phyloP scores from a whole-genome alignment of 2,329 filamentous ascomycete species.

The Pestalotiopsis sp. region DNA sequence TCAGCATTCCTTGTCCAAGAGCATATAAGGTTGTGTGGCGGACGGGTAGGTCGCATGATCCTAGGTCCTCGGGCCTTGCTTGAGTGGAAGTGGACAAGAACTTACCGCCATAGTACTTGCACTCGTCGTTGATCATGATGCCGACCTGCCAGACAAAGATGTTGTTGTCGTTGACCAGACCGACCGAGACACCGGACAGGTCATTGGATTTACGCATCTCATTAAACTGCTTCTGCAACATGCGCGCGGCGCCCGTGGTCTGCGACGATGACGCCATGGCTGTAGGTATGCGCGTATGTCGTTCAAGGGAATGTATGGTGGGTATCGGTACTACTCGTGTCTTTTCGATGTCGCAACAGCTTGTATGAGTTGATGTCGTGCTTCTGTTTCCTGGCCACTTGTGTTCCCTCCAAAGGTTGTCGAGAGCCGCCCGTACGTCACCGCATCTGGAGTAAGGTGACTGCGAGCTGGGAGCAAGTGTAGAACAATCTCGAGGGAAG shows the following conservation, averaged over 20 bases:
- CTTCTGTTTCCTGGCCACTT: neutral
- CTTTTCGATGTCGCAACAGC: neutral
- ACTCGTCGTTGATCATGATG: constrained; percentile 96
- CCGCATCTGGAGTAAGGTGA: neutral
- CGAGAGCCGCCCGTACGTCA: neutral
- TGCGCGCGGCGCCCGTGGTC: constrained; percentile 64
- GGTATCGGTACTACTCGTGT: neutral
- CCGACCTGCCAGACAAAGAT: constrained; percentile 99
- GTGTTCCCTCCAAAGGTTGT: neutral
- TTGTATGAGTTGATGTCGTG: neutral
- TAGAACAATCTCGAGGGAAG: neutral
- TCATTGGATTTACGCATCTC: constrained; percentile 92
- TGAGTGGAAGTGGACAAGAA: constrained; percentile 17
- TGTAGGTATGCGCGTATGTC: neutral
- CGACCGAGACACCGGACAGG: constrained; percentile 92
- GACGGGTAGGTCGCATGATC: neutral
- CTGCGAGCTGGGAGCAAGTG: neutral
- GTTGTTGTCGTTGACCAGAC: constrained; percentile 80
- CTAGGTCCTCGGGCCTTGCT: neutral
- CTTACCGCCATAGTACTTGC: constrained; percentile 89
- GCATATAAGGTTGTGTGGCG: neutral
- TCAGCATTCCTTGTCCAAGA: too few species aligned
- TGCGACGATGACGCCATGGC: constrained; percentile 41
- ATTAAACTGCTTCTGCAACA: constrained; percentile 86
- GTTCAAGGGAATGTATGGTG: neutral